Percentiles rank a stretch among this genome's conserved stretches.
phyloP scores from a whole-genome alignment of 2,329 filamentous ascomycete species.

The Scedosporium aurantiacum region DNA sequence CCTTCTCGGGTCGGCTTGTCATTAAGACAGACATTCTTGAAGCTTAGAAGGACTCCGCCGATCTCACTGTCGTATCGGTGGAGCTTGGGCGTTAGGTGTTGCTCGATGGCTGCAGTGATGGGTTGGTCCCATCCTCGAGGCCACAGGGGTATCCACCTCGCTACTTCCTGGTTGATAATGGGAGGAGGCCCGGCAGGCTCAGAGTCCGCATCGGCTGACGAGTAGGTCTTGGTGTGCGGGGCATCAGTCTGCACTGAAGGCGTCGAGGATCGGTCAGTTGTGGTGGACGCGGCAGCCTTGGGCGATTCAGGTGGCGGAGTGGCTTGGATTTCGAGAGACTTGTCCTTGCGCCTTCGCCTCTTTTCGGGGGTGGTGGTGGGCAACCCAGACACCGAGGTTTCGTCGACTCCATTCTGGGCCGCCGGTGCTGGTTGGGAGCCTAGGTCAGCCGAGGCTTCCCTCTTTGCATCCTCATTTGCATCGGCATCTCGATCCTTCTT shows the following conservation, averaged over 20 bases:
- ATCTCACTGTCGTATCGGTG: constrained; percentile 67
- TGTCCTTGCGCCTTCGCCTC: constrained; percentile 6
- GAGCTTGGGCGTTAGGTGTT: constrained; percentile 64
- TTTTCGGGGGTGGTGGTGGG: not conserved
- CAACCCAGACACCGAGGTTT: not conserved
- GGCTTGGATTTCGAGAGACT: not conserved
- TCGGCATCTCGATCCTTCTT: constrained; percentile 14
- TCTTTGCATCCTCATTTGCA: not conserved
- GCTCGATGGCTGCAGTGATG: constrained; percentile 58
- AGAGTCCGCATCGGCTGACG: constrained; percentile 25
- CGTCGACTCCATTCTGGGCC: not conserved
- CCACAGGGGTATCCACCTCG: constrained; percentile 67
- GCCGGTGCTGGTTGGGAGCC: not conserved
- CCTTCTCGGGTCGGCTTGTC: constrained; percentile 41
- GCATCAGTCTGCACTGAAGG: constrained; percentile 15
- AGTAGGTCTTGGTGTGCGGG: constrained; percentile 27
- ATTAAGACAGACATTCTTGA: constrained; percentile 56
- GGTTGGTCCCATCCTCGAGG: constrained; percentile 60
- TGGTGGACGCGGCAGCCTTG: not conserved
- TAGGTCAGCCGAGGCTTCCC: not conserved
- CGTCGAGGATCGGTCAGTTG: constrained; percentile 4
- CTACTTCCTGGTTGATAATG: constrained; percentile 68
- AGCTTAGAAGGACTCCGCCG: constrained; percentile 63
- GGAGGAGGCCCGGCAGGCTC: constrained; percentile 36
- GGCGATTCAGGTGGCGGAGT: not conserved